A percentile compares a stretch with the other conserved stretches of the same genome.
Evolutionary conservation across 1,139 yeast genomes (phyloP).

Genomic region (Chernovozyma sophiae-reginae): DNA sequence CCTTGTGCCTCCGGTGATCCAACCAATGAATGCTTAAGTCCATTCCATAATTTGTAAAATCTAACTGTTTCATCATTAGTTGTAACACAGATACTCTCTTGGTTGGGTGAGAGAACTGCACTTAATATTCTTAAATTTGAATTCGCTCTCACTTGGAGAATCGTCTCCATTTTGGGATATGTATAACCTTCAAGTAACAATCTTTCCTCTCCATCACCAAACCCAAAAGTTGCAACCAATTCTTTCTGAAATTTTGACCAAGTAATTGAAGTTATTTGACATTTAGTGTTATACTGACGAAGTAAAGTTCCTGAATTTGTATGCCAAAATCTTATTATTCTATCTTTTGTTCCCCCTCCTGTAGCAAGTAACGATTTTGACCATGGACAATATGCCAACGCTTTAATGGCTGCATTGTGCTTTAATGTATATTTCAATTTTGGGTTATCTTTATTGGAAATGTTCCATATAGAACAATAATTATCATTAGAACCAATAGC

Average conservation of each 20-base stretch:
- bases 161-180: slow-evolving; percentile 58
- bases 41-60: slow-evolving; percentile 67
- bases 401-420: slow-evolving; percentile 42
- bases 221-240: slow-evolving; percentile 78
- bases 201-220: slow-evolving; percentile 50
- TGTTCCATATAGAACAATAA: slow-evolving; percentile 64
- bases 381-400: slow-evolving; percentile 46
- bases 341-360: slow-evolving; percentile 42
- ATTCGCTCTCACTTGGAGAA: slow-evolving; percentile 49
- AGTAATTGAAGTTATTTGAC: slow-evolving; percentile 73
- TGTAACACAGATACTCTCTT: slow-evolving; percentile 61
- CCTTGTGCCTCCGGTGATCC: slow-evolving; percentile 35
- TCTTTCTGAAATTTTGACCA: slow-evolving; percentile 71
- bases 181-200: slow-evolving; percentile 52
- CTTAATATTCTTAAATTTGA: slow-evolving; percentile 57
- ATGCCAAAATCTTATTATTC: slow-evolving; percentile 75
- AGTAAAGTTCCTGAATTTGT: slow-evolving; percentile 68
- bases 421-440: slow-evolving; percentile 41
- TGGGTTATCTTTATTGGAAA: slow-evolving; percentile 39
- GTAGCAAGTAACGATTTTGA: slow-evolving; percentile 36
- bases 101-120: slow-evolving; percentile 64
- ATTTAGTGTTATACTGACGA: slow-evolving; percentile 49
- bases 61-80: slow-evolving; percentile 74
- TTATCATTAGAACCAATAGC: slow-evolving; percentile 79
- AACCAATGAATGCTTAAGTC: slow-evolving; percentile 25